A percentile compares a stretch with the other conserved stretches of the same genome.
Conservation (phyloP, 208 protist species). For the Trypanosoma melophagium region DNA sequence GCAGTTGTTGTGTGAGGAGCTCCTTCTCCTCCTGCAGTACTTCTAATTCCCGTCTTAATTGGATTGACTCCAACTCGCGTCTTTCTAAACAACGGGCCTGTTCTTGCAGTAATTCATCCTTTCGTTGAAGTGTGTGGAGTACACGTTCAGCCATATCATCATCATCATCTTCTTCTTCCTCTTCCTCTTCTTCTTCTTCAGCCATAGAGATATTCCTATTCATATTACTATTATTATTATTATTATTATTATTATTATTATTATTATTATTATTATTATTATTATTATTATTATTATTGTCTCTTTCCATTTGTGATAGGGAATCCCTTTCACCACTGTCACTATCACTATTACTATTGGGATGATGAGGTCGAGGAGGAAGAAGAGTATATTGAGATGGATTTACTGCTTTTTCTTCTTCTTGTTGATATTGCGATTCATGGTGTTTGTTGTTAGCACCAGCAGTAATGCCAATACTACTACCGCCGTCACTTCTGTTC, state of each 20-base stretch:
- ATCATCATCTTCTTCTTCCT: slow-evolving; percentile 10
- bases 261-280: no score
- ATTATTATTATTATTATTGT: no score
- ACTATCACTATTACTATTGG: not conserved
- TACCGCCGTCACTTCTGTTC: not conserved
- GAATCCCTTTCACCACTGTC: no score
- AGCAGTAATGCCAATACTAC: not conserved
- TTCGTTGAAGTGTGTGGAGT: slow-evolving; percentile 27
- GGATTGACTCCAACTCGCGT: slow-evolving; percentile 21
- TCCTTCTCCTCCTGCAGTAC: slow-evolving; percentile 46
- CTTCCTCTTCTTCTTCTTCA: not conserved
- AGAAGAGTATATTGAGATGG: not conserved
- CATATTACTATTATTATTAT: no score
- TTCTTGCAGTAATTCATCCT: slow-evolving; percentile 33
- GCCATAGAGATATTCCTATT: no score
- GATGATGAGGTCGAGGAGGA: not conserved
- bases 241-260: no score
- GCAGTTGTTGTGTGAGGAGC: slow-evolving; percentile 34
- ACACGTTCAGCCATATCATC: slow-evolving; percentile 45
- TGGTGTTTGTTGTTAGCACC: no score
- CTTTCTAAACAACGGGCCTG: slow-evolving; percentile 17
- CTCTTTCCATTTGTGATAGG: no score
- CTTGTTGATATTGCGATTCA: not conserved
- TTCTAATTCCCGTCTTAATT: slow-evolving; percentile 28
- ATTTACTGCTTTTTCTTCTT: not conserved